Evolutionary conservation across 805 yeast genomes (phyloP), one percentile per base, ranked within the genome.

Genomic region (Kodamaea nitidulidarum): DNA sequence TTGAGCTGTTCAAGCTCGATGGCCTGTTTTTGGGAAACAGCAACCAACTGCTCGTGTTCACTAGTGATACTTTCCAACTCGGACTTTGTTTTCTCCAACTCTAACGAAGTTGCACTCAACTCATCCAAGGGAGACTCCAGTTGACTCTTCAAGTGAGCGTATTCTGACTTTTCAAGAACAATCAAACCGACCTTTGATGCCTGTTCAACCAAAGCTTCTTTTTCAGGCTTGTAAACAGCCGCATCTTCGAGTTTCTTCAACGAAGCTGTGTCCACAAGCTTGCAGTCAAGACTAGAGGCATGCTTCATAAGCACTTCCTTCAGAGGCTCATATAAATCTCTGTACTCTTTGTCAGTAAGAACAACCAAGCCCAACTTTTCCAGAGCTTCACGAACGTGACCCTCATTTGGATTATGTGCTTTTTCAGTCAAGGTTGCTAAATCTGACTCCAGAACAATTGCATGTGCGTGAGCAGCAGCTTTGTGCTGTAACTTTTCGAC

Each of bases 181-280:
- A 45, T 47, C 25, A 51, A 41, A 3, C 54, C 54, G 11, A 35
- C 27, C 6, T 36, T 42, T 2, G 41, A 41, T 8, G 50, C 51
- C 15, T 18, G 39, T 1, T 32, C 40, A 1, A 26, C 30, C 8
- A 48, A 34, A 20, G 22, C 22, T 6, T 20, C 22, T 8, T 20
- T 20, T 8, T 20, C 22, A 20, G 5, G 7, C 11, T 43, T 49
- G 3, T 42, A 39, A 1, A 51, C 37, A 20, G 51, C 38, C 2
- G 49, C 31, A 3, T 25, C 21, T 0, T 70, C 63, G 22, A 57
- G 55, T 4, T 37, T 42, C 18, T 40, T 48, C 21, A 74, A 26
- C 27, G 22, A 20, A 6, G 22, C 22, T 6, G 5, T 20, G 5
- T 8, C 30, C 1, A 41, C 24, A 14, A 29, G 34, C 4, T 30